Evolutionary conservation across 2,329 filamentous ascomycete genomes (phyloP).

Genomic region (Botrytis galanthina): DNA sequence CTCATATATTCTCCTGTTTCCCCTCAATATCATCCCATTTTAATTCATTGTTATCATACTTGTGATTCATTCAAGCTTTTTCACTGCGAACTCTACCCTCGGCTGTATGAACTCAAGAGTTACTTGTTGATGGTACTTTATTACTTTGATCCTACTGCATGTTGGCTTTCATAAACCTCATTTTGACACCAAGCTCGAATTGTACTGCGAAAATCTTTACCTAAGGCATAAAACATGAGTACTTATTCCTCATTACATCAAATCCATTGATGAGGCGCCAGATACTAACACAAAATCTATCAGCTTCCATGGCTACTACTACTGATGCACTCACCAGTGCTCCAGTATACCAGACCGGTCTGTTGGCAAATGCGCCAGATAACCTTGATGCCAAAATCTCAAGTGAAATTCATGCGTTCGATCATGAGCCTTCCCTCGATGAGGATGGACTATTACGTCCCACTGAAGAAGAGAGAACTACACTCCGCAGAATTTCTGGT

Average conservation of each 20-base stretch:
- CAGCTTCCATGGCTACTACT: constrained; percentile 8
- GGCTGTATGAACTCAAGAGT: neutral
- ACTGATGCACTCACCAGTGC: constrained; percentile 14
- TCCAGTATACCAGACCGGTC: constrained; percentile 13
- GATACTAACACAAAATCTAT: neutral
- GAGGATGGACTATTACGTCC: constrained; percentile 21
- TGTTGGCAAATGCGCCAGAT: constrained; percentile 7
- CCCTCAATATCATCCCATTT: neutral
- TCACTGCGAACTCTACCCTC: neutral
- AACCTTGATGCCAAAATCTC: constrained; percentile 17
- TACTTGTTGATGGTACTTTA: neutral
- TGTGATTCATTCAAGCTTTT: neutral
- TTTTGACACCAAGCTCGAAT: too few relatives aligned
- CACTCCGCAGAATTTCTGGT: constrained; percentile 61
- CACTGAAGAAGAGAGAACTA: constrained; percentile 59
- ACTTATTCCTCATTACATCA: neutral
- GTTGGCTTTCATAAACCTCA: neutral
- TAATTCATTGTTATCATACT: neutral
- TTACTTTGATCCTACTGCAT: neutral
- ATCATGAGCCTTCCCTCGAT: constrained; percentile 13
- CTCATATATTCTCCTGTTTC: neutral
- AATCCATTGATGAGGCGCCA: neutral
- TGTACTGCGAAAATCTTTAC: neutral
- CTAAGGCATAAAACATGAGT: neutral
- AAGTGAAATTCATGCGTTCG: neutral